These are phyloP conservation scores for Mortierella sp. DNA, from an alignment of 371 early-diverging fungal species.

Conservation along the genomic window DNA sequence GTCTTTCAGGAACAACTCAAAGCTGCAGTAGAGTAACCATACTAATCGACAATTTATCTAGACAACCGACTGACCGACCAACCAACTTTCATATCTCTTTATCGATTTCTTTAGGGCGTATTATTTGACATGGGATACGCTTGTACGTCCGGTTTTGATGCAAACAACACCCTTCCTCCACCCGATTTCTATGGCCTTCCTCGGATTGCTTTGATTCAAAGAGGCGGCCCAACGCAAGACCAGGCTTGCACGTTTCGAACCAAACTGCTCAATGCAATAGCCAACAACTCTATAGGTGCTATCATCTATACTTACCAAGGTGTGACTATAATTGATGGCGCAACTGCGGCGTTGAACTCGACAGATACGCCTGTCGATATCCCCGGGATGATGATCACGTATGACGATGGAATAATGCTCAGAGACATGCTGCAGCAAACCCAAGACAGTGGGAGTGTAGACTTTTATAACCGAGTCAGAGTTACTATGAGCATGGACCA, in stretches of 20 bases:
- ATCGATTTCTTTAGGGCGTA: constrained; percentile 24
- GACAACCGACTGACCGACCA: neutral
- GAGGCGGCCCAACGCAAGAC: constrained; percentile 21
- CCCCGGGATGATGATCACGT: constrained; percentile 37
- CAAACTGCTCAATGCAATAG: constrained; percentile 33
- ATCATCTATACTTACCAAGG: constrained; percentile 29
- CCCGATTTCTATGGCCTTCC: constrained; percentile 35
- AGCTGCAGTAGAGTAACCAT: neutral
- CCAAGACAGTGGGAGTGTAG: constrained; percentile 8
- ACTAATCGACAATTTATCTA: neutral
- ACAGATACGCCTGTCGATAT: constrained; percentile 16
- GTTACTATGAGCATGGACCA: constrained; percentile 23
- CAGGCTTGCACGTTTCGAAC: constrained; percentile 23
- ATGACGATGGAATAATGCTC: constrained; percentile 26
- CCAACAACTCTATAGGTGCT: constrained; percentile 22
- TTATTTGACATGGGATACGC: constrained; percentile 50
- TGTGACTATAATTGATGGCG: neutral
- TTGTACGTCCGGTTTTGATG: constrained; percentile 22
- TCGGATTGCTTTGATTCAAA: constrained; percentile 35
- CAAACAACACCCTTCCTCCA: constrained; percentile 13
- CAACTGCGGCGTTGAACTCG: constrained; percentile 18
- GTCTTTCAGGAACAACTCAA: neutral
- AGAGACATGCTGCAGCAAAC: constrained; percentile 20
- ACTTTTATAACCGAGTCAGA: constrained; percentile 33
- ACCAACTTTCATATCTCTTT: too few species aligned